These are phyloP conservation scores for Fusarium sp. DNA, from an alignment of 2,329 filamentous ascomycete genomes.

Conservation along the genomic window DNA sequence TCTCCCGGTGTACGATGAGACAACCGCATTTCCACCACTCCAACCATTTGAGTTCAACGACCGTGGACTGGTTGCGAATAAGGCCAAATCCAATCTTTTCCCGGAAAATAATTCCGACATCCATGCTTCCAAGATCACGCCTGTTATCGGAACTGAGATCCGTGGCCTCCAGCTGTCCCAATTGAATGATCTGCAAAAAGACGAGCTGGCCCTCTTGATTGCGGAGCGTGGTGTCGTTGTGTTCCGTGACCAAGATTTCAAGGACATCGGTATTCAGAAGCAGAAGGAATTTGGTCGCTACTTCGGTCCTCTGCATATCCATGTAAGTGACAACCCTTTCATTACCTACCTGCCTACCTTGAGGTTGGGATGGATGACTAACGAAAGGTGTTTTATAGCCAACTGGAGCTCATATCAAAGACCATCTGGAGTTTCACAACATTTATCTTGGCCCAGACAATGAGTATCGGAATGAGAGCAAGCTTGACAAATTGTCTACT, in stretches of 20 bases:
- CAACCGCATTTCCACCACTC: slow-evolving; percentile 39
- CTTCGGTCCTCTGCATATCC: neutral
- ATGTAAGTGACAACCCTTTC: neutral
- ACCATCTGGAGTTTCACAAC: slow-evolving; percentile 58
- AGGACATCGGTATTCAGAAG: slow-evolving; percentile 53
- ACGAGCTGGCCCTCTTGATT: slow-evolving; percentile 57
- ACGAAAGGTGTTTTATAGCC: slow-evolving; percentile 45
- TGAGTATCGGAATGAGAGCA: slow-evolving; percentile 49
- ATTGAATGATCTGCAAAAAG: slow-evolving; percentile 54
- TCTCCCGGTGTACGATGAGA: slow-evolving; percentile 51
- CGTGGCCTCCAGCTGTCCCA: slow-evolving; percentile 54
- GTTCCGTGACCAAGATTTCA: slow-evolving; percentile 47
- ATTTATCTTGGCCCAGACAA: slow-evolving; percentile 62
- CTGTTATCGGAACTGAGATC: slow-evolving; percentile 55
- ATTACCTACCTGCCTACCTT: too few species aligned
- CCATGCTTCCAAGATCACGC: slow-evolving; percentile 32
- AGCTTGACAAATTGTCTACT: slow-evolving; percentile 45
- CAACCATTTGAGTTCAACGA: slow-evolving; percentile 49
- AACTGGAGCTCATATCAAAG: slow-evolving; percentile 57
- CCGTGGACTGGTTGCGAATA: slow-evolving; percentile 48
- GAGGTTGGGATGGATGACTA: neutral
- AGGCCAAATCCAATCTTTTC: slow-evolving; percentile 46
- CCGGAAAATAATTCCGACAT: neutral
- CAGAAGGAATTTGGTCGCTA: slow-evolving; percentile 50
- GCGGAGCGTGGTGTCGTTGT: slow-evolving; percentile 53